These are phyloP conservation scores for Solanum hybrid DNA, from an alignment of 305 asterid genomes.

Conservation along the genomic window DNA sequence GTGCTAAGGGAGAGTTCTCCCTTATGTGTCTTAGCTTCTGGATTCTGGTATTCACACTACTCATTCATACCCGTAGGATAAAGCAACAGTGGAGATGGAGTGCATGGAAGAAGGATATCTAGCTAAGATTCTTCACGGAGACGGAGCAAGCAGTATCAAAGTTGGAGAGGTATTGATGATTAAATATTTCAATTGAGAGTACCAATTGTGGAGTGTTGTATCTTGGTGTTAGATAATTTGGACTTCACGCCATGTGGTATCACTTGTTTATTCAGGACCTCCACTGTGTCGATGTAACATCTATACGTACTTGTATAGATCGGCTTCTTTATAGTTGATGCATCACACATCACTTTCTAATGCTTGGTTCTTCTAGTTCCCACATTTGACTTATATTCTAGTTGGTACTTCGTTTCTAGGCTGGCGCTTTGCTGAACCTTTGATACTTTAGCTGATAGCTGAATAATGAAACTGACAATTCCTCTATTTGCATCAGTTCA, in stretches of 20 bases:
- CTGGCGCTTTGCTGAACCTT: not conserved
- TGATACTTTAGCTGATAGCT: not conserved
- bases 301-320: not conserved
- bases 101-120: conserved; percentile 99
- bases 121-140: conserved; percentile 81
- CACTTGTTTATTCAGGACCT: not conserved
- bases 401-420: not conserved
- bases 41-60: conserved; percentile 7
- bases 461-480: not conserved
- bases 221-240: not conserved
- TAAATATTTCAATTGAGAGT: not conserved
- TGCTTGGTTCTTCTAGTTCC: not conserved
- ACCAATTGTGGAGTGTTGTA: not conserved
- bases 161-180: conserved; percentile 86
- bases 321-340: not conserved
- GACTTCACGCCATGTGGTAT: not conserved
- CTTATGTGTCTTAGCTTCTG: not conserved
- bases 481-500: not conserved
- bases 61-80: conserved; percentile 46
- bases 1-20: conserved; percentile 1
- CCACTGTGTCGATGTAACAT: not conserved
- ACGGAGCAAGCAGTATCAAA: conserved; percentile 88
- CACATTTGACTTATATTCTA: not conserved
- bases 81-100: conserved; percentile 99
- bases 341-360: not conserved